Conservation (phyloP, 1,284 basidiomycete genomes). For the Leccinum subrobustum region DNA sequence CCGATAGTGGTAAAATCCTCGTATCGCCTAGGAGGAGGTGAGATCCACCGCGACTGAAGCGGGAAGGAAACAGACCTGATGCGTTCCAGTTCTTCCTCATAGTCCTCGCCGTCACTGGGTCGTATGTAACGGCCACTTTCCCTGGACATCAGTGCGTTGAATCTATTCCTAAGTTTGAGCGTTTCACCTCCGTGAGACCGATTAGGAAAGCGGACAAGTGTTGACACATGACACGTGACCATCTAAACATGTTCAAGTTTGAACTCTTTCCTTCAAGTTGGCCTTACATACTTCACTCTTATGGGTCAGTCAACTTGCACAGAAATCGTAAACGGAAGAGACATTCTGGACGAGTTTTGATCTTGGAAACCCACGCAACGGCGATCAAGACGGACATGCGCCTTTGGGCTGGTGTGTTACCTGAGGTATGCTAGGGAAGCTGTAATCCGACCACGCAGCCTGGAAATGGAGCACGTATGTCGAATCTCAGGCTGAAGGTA, state of each 20-base stretch:
- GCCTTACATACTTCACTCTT: neutral
- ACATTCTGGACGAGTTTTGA: neutral
- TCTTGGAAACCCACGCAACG: constrained; percentile 7
- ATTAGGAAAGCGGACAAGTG: neutral
- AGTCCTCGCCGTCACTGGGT: constrained; percentile 26
- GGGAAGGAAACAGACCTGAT: constrained; percentile 25
- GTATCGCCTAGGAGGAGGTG: constrained; percentile 55
- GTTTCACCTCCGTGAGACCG: neutral
- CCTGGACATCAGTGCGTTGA: constrained; percentile 21
- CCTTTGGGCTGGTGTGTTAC: constrained; percentile 15
- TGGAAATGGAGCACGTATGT: constrained; percentile 14
- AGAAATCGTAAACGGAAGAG: neutral
- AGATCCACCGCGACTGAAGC: constrained; percentile 13
- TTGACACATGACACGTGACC: constrained; percentile 8
- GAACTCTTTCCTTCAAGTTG: neutral
- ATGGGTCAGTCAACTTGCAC: neutral
- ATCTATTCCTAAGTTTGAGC: neutral
- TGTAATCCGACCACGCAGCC: constrained; percentile 2
- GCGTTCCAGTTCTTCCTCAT: constrained; percentile 34
- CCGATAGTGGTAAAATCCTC: constrained; percentile 86
- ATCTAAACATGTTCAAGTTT: neutral
- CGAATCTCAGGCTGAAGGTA: constrained; percentile 9
- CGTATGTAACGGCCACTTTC: constrained; percentile 26
- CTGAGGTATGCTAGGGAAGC: constrained; percentile 1
- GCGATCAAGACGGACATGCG: constrained; percentile 31